Evolutionary conservation across 768 basidiomycete genomes (phyloP), one percentile per base, ranked within the genome.

Genomic region (Cystofilobasidium capitatum): DNA sequence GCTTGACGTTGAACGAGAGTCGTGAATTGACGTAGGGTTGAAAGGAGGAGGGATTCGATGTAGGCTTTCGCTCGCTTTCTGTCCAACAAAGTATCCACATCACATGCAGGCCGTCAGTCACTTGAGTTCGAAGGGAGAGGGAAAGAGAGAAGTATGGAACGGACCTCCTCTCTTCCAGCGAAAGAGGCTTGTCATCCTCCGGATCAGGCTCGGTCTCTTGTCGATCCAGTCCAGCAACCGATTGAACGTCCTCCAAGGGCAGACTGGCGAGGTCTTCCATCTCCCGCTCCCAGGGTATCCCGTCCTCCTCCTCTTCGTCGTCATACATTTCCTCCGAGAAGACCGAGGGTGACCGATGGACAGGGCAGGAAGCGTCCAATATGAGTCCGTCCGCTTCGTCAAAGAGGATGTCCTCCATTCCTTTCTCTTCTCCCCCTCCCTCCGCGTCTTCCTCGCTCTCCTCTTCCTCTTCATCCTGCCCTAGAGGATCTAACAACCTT

Each of bases 31-130:
- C 26, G 54, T 24, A 64, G 63, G 33, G 54, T 40, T 0, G 33
- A 26, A 1, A 64, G 51, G 5, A 64, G 54, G 9, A 57, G 39
- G 3, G 39, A 9, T 29, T 64, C 51, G 63, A 64, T 51, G 51
- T 64, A 29, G 26, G 49, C 36, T 26, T 26, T 64, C 6, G 63
- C 63, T 16, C n/a, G 24, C 3, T 22, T 37, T 29, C 63, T 64
- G 39, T 24, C 12, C 26, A 8, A 29, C 8, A 20, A 60, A 44
- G n/a, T n/a, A n/a, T n/a, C n/a, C n/a, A n/a, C n/a, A n/a, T n/a
- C n/a, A n/a, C n/a, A n/a, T n/a, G 14, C 4, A 40, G 9, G 14
- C 37, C 58, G 60, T 31, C 42, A 35, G 17, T 47, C 42, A 62
- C 40, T 1, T 2, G 24, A 17, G 14, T 24, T 24, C 13, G 26